These are phyloP conservation scores for Tricholoma flavovirens DNA, from an alignment of 768 basidiomycete species.

Conservation along the genomic window DNA sequence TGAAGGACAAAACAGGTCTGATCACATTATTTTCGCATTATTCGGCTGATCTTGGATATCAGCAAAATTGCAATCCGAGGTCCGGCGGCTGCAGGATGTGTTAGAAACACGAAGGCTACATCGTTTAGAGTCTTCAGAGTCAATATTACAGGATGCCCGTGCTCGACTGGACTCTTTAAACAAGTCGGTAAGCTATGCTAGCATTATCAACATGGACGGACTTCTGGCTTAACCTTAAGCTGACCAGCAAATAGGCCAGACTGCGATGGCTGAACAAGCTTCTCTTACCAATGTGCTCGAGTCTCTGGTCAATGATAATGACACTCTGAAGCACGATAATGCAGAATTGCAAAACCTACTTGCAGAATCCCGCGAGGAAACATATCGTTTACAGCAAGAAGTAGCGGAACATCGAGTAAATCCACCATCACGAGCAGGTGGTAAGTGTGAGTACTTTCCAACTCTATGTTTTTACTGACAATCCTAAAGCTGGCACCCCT, in stretches of 20 bases:
- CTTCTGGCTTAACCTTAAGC: conserved; percentile 14
- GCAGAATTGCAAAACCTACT: conserved; percentile 72
- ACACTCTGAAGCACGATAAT: conserved; percentile 75
- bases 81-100: conserved; percentile 56
- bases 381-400: conserved; percentile 64
- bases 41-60: conserved; percentile 2
- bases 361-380: conserved; percentile 71
- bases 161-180: conserved; percentile 57
- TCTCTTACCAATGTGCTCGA: conserved; percentile 71
- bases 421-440: conserved; percentile 35
- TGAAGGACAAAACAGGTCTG: conserved; percentile 65
- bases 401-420: conserved; percentile 64
- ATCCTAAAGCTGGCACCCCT: conserved; percentile 32
- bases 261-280: conserved; percentile 42
- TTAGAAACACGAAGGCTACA: conserved; percentile 56
- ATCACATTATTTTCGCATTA: neutral
- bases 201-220: neutral
- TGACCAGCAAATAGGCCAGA: conserved; percentile 33
- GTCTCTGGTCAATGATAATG: conserved; percentile 82
- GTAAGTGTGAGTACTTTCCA: conserved; percentile 23
- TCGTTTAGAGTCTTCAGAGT: conserved; percentile 61
- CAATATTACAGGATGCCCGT: conserved; percentile 60
- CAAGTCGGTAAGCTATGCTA: conserved; percentile 35
- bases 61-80: conserved; percentile 71
- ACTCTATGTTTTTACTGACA: neutral